phyloP scores from a whole-genome alignment of 805 yeast species.

The Starmerella roubikii region DNA sequence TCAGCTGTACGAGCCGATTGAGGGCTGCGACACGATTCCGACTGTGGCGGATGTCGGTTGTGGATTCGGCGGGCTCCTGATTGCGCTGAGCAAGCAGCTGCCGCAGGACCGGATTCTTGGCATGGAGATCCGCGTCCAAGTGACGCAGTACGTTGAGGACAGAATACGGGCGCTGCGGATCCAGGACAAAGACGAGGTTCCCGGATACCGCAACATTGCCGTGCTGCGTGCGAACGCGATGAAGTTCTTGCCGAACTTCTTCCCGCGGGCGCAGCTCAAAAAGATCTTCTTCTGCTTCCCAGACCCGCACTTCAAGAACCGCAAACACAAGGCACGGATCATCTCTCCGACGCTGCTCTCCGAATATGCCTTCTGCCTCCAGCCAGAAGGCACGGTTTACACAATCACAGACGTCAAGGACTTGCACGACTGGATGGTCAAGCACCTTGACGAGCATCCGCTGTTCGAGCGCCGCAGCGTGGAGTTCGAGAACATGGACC shows the following conservation, averaged over 20 bases:
- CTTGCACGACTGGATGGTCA: conserved; percentile 90
- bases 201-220: conserved; percentile 66
- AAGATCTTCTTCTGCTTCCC: conserved; percentile 98
- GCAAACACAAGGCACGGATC: conserved; percentile 95
- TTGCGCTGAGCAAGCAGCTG: conserved; percentile 63
- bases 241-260: conserved; percentile 94
- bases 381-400: conserved; percentile 76
- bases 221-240: conserved; percentile 92
- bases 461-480: conserved; percentile 64
- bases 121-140: conserved; percentile 96
- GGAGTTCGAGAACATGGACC: conserved; percentile 70
- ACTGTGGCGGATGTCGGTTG: conserved; percentile 90
- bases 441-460: conserved; percentile 82
- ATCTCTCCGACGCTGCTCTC: conserved; percentile 76
- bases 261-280: conserved; percentile 62
- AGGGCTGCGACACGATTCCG: conserved; percentile 45
- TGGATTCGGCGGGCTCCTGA: conserved; percentile 87
- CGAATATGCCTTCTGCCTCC: conserved; percentile 83
- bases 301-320: conserved; percentile 96
- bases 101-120: conserved; percentile 71
- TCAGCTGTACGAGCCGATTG: conserved; percentile 47
- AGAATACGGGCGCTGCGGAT: conserved; percentile 78
- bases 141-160: conserved; percentile 92
- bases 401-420: conserved; percentile 95
- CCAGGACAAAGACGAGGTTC: conserved; percentile 28